A percentile compares a stretch with the other conserved stretches of the same genome.
phyloP scores from a whole-genome alignment of 2,329 filamentous ascomycete genomes.

The Epichloe brachyelytri region DNA sequence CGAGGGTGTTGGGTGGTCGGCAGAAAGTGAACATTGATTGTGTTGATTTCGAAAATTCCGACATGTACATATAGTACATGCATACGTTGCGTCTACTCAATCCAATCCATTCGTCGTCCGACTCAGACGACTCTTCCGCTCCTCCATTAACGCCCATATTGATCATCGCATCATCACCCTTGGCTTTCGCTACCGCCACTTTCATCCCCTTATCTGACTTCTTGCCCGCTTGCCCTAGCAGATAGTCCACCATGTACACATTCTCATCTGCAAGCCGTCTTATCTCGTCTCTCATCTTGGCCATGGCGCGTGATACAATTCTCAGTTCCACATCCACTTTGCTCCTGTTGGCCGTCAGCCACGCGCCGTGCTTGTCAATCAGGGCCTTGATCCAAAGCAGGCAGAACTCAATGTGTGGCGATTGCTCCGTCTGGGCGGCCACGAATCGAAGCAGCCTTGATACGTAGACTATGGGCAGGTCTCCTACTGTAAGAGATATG shows the following conservation, averaged over 20 bases:
- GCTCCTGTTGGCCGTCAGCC: conserved; percentile 67
- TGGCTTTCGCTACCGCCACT: too few species aligned
- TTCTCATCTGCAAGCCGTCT: conserved; percentile 78
- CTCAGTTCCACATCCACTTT: conserved; percentile 76
- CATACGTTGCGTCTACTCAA: too few species aligned
- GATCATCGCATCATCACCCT: too few species aligned
- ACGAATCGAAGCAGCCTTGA: conserved; percentile 76
- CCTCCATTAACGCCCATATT: too few species aligned
- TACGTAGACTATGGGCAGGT: conserved; percentile 76
- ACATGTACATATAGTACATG: too few species aligned
- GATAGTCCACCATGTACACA: conserved; percentile 75
- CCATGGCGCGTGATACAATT: conserved; percentile 67
- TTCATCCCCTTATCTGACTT: conserved; percentile 8
- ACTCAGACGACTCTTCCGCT: too few species aligned
- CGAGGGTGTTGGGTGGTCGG: too few species aligned
- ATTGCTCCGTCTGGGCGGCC: conserved; percentile 75
- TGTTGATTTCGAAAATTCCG: too few species aligned
- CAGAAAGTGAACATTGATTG: too few species aligned
- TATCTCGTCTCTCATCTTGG: conserved; percentile 70
- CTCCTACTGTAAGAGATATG: conserved; percentile 64
- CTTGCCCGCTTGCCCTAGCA: conserved; percentile 40
- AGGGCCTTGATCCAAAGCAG: conserved; percentile 80
- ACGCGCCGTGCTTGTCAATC: conserved; percentile 71
- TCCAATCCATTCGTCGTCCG: too few species aligned
- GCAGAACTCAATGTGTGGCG: conserved; percentile 89